Evolutionary conservation across 306 rosid species (phyloP).

Genomic region (Trifolium dubium): DNA sequence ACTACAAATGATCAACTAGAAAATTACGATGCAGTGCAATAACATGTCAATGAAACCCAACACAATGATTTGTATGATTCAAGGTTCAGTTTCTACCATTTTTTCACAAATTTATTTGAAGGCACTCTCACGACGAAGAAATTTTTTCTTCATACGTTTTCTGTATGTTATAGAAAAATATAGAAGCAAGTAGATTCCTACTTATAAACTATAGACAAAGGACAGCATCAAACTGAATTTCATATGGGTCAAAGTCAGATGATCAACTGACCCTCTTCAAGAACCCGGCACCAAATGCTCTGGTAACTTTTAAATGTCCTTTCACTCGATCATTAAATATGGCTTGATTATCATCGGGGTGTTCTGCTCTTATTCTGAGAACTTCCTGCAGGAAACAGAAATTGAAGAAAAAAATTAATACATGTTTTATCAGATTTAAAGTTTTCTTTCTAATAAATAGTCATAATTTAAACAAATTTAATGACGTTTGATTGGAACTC

Average conservation of each 20-base stretch:
- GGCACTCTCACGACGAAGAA: background rate
- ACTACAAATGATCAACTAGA: constrained; percentile 2
- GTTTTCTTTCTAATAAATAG: constrained; percentile 12
- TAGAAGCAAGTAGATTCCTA: constrained; percentile 31
- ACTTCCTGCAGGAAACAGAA: constrained; percentile 58
- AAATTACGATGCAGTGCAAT: background rate
- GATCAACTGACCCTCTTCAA: constrained; percentile 68
- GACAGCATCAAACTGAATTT: constrained; percentile 50
- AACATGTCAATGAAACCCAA: background rate
- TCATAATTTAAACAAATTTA: background rate
- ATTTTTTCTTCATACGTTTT: background rate
- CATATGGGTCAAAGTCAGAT: constrained; percentile 47
- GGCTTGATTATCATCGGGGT: constrained; percentile 66
- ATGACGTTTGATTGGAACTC: background rate
- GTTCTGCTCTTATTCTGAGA: constrained; percentile 59
- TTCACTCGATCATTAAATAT: constrained; percentile 66
- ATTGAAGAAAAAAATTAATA: constrained; percentile 26
- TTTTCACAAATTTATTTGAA: background rate
- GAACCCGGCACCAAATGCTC: constrained; percentile 79
- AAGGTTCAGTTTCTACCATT: background rate
- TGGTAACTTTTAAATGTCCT: constrained; percentile 71
- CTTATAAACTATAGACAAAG: constrained; percentile 44
- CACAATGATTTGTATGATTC: background rate
- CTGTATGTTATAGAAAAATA: background rate
- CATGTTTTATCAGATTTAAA: background rate